A percentile compares a stretch with the other conserved stretches of the same genome.
phyloP scores from a whole-genome alignment of 208 protist genomes.

The Trypanosoma boissoni region DNA sequence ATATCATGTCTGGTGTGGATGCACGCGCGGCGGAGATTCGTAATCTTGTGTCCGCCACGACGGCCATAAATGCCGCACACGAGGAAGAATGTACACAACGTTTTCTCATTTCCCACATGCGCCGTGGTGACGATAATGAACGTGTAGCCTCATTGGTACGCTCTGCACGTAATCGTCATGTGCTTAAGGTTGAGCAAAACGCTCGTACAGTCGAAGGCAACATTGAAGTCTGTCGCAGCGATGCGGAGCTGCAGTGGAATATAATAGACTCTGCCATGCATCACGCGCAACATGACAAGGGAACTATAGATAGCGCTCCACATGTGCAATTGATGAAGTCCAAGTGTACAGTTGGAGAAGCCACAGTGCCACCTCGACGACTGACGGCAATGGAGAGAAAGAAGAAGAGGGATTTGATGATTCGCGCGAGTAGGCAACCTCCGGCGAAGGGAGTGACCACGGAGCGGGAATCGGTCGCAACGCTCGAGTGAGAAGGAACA shows the following conservation, averaged over 20 bases:
- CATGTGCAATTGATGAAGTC: no score
- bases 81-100: slow-evolving; percentile 11
- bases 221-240: no score
- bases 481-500: no score
- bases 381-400: neutral
- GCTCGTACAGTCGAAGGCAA: no score
- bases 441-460: no score
- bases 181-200: no score
- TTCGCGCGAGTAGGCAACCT: neutral
- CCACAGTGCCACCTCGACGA: neutral
- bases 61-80: slow-evolving; percentile 14
- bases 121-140: slow-evolving; percentile 4
- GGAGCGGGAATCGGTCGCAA: neutral
- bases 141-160: neutral
- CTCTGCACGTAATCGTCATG: slow-evolving; percentile 11
- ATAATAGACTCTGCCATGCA: no score
- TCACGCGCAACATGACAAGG: no score
- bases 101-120: slow-evolving; percentile 20
- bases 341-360: no score
- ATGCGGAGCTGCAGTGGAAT: no score
- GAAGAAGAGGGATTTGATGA: neutral
- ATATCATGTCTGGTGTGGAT: slow-evolving; percentile 22
- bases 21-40: slow-evolving; percentile 16
- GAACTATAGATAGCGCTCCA: no score
- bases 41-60: neutral